Conservation (phyloP, 2,329 filamentous ascomycete species). For the Nakataea oryzae region DNA sequence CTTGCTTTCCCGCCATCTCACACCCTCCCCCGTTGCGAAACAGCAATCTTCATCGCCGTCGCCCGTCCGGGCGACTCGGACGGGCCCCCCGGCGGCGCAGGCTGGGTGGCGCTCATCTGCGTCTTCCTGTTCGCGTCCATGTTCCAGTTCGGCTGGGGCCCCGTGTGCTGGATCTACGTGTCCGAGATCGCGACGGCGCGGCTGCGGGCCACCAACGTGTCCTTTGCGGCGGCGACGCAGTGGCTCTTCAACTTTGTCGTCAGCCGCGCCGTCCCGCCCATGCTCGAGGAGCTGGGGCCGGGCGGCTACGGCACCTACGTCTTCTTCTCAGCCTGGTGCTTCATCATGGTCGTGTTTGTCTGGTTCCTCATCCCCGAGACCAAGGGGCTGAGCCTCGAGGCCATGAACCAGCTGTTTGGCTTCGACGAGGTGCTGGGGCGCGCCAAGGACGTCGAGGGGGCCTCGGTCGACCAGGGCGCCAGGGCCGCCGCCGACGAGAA, state of each 20-base stretch:
- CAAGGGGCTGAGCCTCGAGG: slow-evolving; percentile 8
- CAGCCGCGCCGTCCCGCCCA: slow-evolving; percentile 46
- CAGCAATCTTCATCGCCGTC: slow-evolving; percentile 40
- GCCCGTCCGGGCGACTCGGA: slow-evolving; percentile 22
- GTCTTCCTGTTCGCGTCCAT: slow-evolving; percentile 53
- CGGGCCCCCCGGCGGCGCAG: slow-evolving; percentile 33
- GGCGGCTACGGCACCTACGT: slow-evolving; percentile 37
- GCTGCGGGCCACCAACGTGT: slow-evolving; percentile 47
- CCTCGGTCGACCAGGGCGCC: not conserved
- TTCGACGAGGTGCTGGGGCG: not conserved
- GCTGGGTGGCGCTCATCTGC: slow-evolving; percentile 44
- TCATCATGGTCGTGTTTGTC: slow-evolving; percentile 36
- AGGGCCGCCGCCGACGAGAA: not conserved
- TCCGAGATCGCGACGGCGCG: slow-evolving; percentile 52
- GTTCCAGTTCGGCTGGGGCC: slow-evolving; percentile 54
- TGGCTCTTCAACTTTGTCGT: slow-evolving; percentile 58
- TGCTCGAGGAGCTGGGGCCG: slow-evolving; percentile 29
- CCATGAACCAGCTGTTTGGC: not conserved
- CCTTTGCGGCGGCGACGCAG: slow-evolving; percentile 50
- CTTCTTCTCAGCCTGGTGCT: slow-evolving; percentile 47
- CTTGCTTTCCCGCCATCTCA: not conserved
- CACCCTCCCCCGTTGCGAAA: not conserved
- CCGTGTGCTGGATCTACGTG: slow-evolving; percentile 49
- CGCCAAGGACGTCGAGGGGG: not conserved
- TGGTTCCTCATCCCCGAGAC: slow-evolving; percentile 13